Percentiles rank a stretch among this genome's conserved stretches.
Evolutionary conservation across 176 grass and related monocot genomes (phyloP).

Genomic region (Eleusine indica): DNA sequence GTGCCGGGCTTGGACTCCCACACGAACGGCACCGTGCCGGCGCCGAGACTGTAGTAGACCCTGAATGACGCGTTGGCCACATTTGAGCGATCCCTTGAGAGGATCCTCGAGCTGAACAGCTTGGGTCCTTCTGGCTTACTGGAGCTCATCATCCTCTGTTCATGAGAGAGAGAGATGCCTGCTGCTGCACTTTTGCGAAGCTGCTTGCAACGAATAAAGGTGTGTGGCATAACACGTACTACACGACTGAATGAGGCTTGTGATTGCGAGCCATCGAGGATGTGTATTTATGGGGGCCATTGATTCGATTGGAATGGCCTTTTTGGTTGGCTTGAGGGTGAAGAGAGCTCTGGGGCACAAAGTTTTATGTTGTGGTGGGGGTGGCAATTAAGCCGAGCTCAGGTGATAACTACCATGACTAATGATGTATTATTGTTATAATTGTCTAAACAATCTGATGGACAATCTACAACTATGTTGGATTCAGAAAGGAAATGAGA

Average conservation of each 20-base stretch:
- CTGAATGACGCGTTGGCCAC: slow-evolving; percentile 48
- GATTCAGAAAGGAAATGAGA: neutral
- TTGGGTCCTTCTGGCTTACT: slow-evolving; percentile 20
- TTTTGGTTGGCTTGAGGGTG: slow-evolving; percentile 31
- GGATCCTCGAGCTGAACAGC: slow-evolving; percentile 42
- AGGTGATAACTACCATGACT: slow-evolving; percentile 26
- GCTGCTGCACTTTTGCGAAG: neutral
- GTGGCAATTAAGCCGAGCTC: slow-evolving; percentile 16
- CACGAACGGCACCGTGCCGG: slow-evolving; percentile 51
- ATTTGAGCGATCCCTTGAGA: slow-evolving; percentile 32
- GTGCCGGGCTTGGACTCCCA: slow-evolving; percentile 58
- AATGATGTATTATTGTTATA: slow-evolving; percentile 8
- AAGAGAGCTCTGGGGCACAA: neutral
- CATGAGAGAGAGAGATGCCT: neutral
- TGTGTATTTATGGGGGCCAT: neutral
- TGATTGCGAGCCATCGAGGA: slow-evolving; percentile 12
- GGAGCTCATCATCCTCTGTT: slow-evolving; percentile 44
- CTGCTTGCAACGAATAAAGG: neutral
- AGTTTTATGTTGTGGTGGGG: neutral
- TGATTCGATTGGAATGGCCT: slow-evolving; percentile 3
- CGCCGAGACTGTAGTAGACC: slow-evolving; percentile 60
- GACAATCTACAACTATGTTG: neutral
- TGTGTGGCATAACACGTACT: neutral
- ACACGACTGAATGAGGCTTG: slow-evolving; percentile 4
- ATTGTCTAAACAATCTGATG: neutral